Conservation (phyloP, 345 rosid species). For the Populus davidiana region DNA sequence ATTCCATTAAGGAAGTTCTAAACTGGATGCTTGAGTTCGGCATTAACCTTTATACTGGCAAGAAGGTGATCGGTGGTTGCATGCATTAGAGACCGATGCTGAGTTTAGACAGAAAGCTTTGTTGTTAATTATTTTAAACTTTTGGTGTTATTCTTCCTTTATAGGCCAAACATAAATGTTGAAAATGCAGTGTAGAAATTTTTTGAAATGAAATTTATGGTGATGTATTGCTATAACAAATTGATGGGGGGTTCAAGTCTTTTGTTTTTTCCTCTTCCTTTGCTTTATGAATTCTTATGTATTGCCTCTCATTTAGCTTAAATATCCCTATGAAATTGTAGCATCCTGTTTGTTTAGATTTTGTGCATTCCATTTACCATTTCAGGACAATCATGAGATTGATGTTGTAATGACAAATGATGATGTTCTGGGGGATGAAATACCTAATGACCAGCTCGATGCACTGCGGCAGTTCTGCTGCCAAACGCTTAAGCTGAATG, state of each 20-base stretch:
- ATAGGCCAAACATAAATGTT: not conserved
- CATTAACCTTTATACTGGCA: not conserved
- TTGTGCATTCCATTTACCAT: not conserved
- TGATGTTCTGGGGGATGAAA: conserved; percentile 93
- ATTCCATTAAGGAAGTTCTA: not conserved
- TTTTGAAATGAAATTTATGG: not conserved
- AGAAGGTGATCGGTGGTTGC: not conserved
- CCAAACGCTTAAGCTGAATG: conserved; percentile 56
- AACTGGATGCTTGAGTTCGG: not conserved
- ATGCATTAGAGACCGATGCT: not conserved
- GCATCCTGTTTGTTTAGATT: not conserved
- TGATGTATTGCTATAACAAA: not conserved
- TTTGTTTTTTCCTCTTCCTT: not conserved
- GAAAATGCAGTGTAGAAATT: not conserved
- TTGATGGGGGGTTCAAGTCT: not conserved
- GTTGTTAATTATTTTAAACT: not conserved
- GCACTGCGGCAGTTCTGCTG: conserved; percentile 60
- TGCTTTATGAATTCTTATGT: not conserved
- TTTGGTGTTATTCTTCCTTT: not conserved
- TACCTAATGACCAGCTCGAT: conserved; percentile 75
- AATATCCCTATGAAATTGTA: not conserved
- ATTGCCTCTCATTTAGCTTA: not conserved
- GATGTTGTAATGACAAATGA: conserved; percentile 76
- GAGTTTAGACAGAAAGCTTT: not conserved
- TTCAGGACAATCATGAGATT: conserved; percentile 61